Evolutionary conservation across 2,329 filamentous ascomycete species (phyloP).

Genomic region (Talaromyces sp.): DNA sequence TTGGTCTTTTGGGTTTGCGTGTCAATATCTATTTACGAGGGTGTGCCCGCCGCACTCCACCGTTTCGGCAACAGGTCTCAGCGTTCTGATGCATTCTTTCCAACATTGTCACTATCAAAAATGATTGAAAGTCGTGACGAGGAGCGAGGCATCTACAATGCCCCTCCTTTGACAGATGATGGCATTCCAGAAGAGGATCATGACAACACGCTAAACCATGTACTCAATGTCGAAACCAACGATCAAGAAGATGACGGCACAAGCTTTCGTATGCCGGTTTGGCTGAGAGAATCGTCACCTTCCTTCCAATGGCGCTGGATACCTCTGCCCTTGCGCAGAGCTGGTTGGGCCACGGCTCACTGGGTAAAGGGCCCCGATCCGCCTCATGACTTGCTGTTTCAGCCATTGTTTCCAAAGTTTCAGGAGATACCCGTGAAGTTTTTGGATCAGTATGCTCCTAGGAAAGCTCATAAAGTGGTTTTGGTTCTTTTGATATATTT

Average conservation of each 20-base stretch:
- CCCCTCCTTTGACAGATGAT: slow-evolving; percentile 17
- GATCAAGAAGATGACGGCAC: not conserved
- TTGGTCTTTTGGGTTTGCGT: not conserved
- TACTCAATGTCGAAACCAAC: slow-evolving; percentile 12
- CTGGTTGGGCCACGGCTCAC: slow-evolving; percentile 39
- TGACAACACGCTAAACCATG: not conserved
- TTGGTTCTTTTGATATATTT: slow-evolving; percentile 44
- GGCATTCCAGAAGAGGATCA: slow-evolving; percentile 5
- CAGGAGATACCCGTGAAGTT: slow-evolving; percentile 46
- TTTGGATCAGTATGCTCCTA: slow-evolving; percentile 44
- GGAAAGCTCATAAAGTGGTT: slow-evolving; percentile 43
- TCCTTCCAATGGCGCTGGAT: slow-evolving; percentile 49
- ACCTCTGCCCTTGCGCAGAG: slow-evolving; percentile 44
- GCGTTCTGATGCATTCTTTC: slow-evolving; percentile 4
- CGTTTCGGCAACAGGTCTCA: not conserved
- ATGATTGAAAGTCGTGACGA: slow-evolving; percentile 19
- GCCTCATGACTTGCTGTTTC: slow-evolving; percentile 44
- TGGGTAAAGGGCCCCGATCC: slow-evolving; percentile 50
- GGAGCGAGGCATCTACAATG: slow-evolving; percentile 12
- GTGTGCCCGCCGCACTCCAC: not conserved
- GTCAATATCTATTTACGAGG: not conserved
- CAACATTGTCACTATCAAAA: not conserved
- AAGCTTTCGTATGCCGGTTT: slow-evolving; percentile 39
- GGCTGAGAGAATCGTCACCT: slow-evolving; percentile 47
- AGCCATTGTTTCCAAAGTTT: slow-evolving; percentile 44